Conservation (phyloP, 176 grass and related monocot genomes). For the Triticum dicoccoides region DNA sequence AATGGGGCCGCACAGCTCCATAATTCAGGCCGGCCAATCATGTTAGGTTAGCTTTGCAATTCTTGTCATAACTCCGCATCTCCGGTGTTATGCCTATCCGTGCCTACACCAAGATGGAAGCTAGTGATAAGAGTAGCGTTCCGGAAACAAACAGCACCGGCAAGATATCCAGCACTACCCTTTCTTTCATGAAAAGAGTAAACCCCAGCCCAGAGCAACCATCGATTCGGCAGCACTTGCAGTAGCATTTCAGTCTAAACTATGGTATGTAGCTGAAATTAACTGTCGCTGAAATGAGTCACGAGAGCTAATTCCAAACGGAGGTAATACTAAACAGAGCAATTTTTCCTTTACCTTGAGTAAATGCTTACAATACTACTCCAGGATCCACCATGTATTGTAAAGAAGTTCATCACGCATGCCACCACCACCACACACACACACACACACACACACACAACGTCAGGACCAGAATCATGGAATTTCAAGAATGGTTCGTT, state of each 20-base stretch:
- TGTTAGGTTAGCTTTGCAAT: not conserved
- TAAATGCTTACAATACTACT: no score
- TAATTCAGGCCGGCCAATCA: not conserved
- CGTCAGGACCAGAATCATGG: not conserved
- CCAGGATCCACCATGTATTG: no score
- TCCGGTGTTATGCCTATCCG: not conserved
- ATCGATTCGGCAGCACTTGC: not conserved
- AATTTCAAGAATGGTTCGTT: not conserved
- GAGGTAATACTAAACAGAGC: no score
- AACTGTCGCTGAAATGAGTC: no score
- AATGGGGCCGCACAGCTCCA: not conserved
- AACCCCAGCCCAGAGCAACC: not conserved
- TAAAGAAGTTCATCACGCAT: not conserved
- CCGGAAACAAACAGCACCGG: not conserved
- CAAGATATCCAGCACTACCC: not conserved
- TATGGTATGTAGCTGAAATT: no score
- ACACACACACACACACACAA: no score
- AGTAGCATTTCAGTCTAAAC: no score
- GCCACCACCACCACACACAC: not conserved
- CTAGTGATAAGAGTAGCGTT: not conserved
- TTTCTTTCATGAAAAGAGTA: not conserved
- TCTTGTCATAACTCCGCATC: not conserved
- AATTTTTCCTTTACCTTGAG: no score
- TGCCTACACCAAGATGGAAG: not conserved
- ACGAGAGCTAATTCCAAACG: no score